phyloP scores from a whole-genome alignment of 805 yeast genomes.

The Metschnikowia koreensis region DNA sequence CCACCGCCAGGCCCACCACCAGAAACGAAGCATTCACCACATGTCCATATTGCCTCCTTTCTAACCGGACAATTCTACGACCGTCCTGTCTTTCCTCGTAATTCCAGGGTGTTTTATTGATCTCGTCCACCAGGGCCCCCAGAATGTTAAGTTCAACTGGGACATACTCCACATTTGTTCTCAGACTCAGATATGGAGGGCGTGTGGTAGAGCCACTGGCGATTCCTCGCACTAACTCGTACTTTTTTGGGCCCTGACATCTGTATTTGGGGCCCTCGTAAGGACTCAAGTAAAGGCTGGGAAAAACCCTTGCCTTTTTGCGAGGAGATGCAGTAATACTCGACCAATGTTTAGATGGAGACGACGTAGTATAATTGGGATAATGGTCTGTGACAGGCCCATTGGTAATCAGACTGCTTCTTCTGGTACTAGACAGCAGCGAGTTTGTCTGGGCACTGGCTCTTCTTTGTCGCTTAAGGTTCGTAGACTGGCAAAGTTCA shows the following conservation, averaged over 20 bases:
- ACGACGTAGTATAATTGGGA: constrained; percentile 1
- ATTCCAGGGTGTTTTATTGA: constrained; percentile 54
- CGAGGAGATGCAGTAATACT: not conserved
- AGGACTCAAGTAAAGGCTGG: constrained; percentile 1
- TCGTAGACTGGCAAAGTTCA: not conserved
- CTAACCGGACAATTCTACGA: constrained; percentile 57
- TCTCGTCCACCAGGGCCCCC: constrained; percentile 46
- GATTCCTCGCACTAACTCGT: constrained; percentile 53
- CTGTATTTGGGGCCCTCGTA: constrained; percentile 7
- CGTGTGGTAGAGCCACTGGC: constrained; percentile 55
- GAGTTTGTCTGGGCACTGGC: not conserved
- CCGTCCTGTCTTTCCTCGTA: constrained; percentile 45
- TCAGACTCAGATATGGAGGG: constrained; percentile 47
- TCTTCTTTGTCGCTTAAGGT: not conserved
- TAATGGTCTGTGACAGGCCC: constrained; percentile 3
- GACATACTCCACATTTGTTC: constrained; percentile 26
- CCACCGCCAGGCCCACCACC: constrained; percentile 48
- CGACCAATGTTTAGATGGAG: constrained; percentile 2
- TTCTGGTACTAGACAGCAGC: constrained; percentile 6
- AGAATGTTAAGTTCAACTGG: constrained; percentile 50
- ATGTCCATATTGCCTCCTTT: constrained; percentile 50
- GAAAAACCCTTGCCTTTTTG: not conserved
- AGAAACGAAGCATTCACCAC: constrained; percentile 48
- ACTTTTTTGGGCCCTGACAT: constrained; percentile 17
- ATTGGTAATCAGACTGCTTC: constrained; percentile 6